Percentiles rank a stretch among this genome's conserved stretches.
Evolutionary conservation across 108 stramenopile species (phyloP).

Genomic region (Pseudonitzschia delicatissima): DNA sequence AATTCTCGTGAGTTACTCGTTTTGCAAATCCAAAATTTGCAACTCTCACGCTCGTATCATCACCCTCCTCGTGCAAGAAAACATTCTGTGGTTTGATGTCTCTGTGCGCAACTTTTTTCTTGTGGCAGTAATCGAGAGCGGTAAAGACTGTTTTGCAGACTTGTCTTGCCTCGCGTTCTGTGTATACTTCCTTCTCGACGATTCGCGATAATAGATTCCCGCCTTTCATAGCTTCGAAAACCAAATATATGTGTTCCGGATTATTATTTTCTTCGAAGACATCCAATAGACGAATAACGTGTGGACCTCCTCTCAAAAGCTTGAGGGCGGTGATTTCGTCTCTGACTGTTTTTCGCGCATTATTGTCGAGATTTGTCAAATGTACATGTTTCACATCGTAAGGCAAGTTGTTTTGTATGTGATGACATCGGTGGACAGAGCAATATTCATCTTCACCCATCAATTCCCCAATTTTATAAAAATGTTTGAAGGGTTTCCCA

Average conservation of each 20-base stretch:
- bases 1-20: constrained; percentile 56
- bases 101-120: constrained; percentile 76
- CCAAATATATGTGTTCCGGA: constrained; percentile 49
- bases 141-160: constrained; percentile 78
- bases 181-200: constrained; percentile 90
- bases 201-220: constrained; percentile 94
- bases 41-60: constrained; percentile 87
- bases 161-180: constrained; percentile 93
- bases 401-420: constrained; percentile 34
- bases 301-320: constrained; percentile 67
- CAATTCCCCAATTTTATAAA: constrained; percentile 38
- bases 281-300: constrained; percentile 81
- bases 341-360: constrained; percentile 29
- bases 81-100: constrained; percentile 94
- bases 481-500: constrained; percentile 38
- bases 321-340: constrained; percentile 67
- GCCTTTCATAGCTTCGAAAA: constrained; percentile 76
- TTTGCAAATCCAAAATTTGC: constrained; percentile 99
- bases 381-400: constrained; percentile 71
- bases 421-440: constrained; percentile 51
- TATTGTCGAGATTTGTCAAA: constrained; percentile 35
- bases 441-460: constrained; percentile 77
- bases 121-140: constrained; percentile 87
- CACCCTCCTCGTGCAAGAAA: constrained; percentile 49
- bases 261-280: constrained; percentile 54